Percentiles rank a stretch among this genome's conserved stretches.
Evolutionary conservation across 2,329 filamentous ascomycete species (phyloP).

Genomic region (Tolypocladium amazonense): DNA sequence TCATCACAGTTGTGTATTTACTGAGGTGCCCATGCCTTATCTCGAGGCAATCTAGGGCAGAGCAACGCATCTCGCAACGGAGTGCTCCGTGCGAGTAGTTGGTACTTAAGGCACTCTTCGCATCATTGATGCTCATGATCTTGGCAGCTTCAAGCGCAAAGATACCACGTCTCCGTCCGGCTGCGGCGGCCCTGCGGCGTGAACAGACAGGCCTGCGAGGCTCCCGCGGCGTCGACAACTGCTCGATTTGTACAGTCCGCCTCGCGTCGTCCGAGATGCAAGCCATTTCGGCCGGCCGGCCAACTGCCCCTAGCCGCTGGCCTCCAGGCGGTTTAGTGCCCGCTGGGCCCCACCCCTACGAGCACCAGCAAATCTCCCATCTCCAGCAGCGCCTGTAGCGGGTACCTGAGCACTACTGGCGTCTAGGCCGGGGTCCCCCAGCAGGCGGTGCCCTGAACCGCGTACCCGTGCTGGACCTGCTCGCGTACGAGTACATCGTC

Average conservation of each 20-base stretch:
- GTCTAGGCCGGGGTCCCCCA: background rate
- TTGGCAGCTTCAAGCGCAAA: background rate
- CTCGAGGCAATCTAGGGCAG: background rate
- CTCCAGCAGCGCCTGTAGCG: background rate
- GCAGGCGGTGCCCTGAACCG: background rate
- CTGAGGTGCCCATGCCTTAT: no score
- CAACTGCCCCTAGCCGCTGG: background rate
- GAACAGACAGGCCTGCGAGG: background rate
- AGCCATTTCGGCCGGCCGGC: background rate
- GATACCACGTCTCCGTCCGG: background rate
- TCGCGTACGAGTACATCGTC: background rate
- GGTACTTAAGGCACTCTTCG: no score
- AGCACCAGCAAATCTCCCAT: background rate
- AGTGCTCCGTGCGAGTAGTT: no score
- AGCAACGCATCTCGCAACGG: background rate
- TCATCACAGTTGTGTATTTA: no score
- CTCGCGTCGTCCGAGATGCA: background rate
- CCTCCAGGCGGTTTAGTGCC: background rate
- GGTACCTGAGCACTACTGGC: background rate
- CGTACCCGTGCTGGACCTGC: background rate
- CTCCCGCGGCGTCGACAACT: background rate
- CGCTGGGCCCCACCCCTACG: background rate
- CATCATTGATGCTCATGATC: no score
- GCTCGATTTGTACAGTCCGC: no score
- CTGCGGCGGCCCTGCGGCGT: background rate